Conservation (phyloP, 805 yeast species). For the Barnettozyma wickerhamii region DNA sequence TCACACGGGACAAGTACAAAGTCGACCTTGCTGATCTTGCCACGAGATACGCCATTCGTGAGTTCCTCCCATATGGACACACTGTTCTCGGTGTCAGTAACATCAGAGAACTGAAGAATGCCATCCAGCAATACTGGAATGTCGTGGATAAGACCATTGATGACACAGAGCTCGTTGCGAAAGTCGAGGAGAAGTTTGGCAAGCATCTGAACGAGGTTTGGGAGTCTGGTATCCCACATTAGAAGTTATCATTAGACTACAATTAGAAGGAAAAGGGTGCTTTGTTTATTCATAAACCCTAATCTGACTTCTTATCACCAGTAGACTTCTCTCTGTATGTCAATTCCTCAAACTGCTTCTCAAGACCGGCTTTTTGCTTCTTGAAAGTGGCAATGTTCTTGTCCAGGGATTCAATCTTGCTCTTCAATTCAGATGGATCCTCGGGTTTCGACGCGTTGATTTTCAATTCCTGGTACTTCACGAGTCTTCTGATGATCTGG, state of each 20-base stretch:
- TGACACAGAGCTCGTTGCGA: constrained; percentile 29
- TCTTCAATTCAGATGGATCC: constrained; percentile 13
- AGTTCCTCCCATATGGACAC: constrained; percentile 35
- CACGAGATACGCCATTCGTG: constrained; percentile 64
- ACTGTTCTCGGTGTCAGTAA: constrained; percentile 78
- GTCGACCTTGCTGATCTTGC: constrained; percentile 80
- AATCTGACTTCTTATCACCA: constrained; percentile 26
- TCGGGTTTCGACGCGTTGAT: constrained; percentile 10
- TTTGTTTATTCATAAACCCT: background rate
- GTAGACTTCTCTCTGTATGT: constrained; percentile 22
- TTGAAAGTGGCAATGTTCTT: constrained; percentile 46
- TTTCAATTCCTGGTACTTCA: constrained; percentile 38
- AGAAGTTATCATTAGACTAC: background rate
- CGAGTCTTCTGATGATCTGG: constrained; percentile 48
- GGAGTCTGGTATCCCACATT: constrained; percentile 43
- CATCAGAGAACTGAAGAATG: constrained; percentile 57
- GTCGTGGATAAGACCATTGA: constrained; percentile 32
- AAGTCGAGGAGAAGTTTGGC: constrained; percentile 48
- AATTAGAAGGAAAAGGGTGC: background rate
- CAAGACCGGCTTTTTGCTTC: constrained; percentile 49
- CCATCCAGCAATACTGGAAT: constrained; percentile 52
- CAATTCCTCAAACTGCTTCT: constrained; percentile 42
- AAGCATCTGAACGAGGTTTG: constrained; percentile 61
- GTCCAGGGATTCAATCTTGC: constrained; percentile 28
- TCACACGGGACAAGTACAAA: constrained; percentile 26